These are phyloP conservation scores for Stephanodiscus triporus DNA, from an alignment of 108 stramenopile species.

Conservation along the genomic window DNA sequence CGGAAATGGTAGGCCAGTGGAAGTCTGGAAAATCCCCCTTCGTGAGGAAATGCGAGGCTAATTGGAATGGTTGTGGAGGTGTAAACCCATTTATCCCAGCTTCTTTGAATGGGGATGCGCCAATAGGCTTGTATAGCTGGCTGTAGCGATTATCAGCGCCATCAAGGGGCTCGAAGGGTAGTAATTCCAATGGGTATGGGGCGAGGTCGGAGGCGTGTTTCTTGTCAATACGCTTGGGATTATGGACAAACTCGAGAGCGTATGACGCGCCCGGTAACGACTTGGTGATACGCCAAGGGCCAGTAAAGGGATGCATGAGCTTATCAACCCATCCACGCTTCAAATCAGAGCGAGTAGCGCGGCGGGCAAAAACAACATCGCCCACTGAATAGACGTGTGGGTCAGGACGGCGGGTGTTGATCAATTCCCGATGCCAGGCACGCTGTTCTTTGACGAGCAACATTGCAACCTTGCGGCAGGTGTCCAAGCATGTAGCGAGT, in stretches of 20 bases:
- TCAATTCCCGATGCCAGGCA: not conserved
- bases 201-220: not conserved
- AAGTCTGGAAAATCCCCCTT: not conserved
- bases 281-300: not conserved
- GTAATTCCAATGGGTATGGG: not conserved
- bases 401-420: not conserved
- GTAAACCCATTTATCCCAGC: not conserved
- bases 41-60: not conserved
- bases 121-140: not conserved
- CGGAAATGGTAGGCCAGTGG: not conserved
- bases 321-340: not conserved
- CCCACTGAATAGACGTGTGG: not conserved
- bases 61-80: not conserved
- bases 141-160: not conserved
- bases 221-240: not conserved
- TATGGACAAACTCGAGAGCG: not conserved
- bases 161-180: not conserved
- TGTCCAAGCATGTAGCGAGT: not conserved
- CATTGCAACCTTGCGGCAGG: not conserved
- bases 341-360: not conserved
- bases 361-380: slow-evolving; percentile 2
- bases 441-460: not conserved
- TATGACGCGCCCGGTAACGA: not conserved
- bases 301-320: not conserved
- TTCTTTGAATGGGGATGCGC: not conserved